Evolutionary conservation across 2,329 filamentous ascomycete genomes (phyloP).

Genomic region (Coleophoma cylindrospora): DNA sequence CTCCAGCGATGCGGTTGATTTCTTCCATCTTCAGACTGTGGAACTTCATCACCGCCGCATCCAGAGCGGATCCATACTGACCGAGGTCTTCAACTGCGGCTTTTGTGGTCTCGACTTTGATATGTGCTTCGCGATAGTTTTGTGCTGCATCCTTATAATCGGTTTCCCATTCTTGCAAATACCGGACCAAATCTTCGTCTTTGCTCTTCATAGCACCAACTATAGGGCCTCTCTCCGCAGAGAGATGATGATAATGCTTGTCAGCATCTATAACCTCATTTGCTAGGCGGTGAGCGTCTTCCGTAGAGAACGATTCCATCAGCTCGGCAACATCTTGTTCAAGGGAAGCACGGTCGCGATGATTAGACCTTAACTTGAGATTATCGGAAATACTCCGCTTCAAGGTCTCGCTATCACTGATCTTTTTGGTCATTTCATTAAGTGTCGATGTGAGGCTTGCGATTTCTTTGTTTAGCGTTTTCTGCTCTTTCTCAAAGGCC

Average conservation of each 20-base stretch:
- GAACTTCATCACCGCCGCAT: conserved; percentile 96
- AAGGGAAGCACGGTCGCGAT: conserved; percentile 62
- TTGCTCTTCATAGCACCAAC: conserved; percentile 79
- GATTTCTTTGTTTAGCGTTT: conserved; percentile 62
- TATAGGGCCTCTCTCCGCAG: conserved; percentile 68
- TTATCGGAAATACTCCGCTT: conserved; percentile 89
- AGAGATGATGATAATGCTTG: conserved; percentile 60
- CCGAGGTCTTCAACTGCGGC: conserved; percentile 87
- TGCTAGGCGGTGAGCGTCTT: conserved; percentile 72
- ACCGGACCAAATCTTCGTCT: conserved; percentile 69
- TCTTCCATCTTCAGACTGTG: conserved; percentile 97
- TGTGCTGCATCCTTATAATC: conserved; percentile 79
- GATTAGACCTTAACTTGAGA: conserved; percentile 74
- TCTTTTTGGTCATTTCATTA: conserved; percentile 72
- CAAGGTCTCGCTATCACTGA: conserved; percentile 74
- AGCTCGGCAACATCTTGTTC: conserved; percentile 67
- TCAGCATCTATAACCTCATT: conserved; percentile 65
- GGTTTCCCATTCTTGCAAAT: conserved; percentile 75
- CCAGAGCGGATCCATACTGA: conserved; percentile 76
- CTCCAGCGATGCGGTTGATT: conserved; percentile 89
- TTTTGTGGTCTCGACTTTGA: conserved; percentile 87
- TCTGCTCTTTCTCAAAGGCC: conserved; percentile 60
- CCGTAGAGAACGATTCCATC: conserved; percentile 73
- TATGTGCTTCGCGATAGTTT: conserved; percentile 82
- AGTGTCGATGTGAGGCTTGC: conserved; percentile 61